phyloP scores from a whole-genome alignment of 2,329 filamentous ascomycete genomes.

The Colletotrichum higginsianum region DNA sequence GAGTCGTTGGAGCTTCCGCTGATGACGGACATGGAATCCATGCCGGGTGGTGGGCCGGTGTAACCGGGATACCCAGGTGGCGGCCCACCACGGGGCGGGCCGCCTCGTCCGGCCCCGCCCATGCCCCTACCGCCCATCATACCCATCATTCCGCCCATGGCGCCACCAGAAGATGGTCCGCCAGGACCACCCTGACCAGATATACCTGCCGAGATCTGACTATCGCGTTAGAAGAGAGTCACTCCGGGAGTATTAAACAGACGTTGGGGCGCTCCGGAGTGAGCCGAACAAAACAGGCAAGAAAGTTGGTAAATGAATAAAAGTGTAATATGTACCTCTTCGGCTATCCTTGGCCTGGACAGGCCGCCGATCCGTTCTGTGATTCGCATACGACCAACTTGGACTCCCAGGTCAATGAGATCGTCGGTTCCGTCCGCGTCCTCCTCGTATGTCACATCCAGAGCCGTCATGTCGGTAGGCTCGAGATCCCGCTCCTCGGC shows the following conservation, averaged over 20 bases:
- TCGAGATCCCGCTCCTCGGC: constrained; percentile 74
- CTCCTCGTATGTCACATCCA: constrained; percentile 79
- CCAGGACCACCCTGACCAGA: constrained; percentile 44
- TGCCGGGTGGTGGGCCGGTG: constrained; percentile 41
- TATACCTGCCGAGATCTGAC: constrained; percentile 55
- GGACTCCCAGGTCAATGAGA: constrained; percentile 79
- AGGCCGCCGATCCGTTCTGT: constrained; percentile 83
- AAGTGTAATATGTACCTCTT: constrained; percentile 71
- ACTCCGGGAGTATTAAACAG: not conserved
- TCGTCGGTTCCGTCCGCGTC: constrained; percentile 71
- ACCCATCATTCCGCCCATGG: constrained; percentile 37
- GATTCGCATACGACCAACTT: constrained; percentile 79
- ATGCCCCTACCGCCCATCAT: constrained; percentile 37
- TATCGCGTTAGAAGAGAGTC: constrained; percentile 12
- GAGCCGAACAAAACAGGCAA: no score
- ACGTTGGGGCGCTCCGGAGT: not conserved
- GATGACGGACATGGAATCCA: constrained; percentile 44
- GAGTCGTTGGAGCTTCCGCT: constrained; percentile 48
- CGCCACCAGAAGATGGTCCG: constrained; percentile 33
- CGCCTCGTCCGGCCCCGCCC: constrained; percentile 36
- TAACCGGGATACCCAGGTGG: constrained; percentile 41
- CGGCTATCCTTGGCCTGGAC: constrained; percentile 77
- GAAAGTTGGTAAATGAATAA: not conserved
- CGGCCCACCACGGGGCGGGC: constrained; percentile 43
- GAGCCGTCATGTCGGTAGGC: constrained; percentile 72